These are phyloP conservation scores for Saksenaea oblongispora DNA, from an alignment of 371 early-diverging fungal species.

Conservation along the genomic window DNA sequence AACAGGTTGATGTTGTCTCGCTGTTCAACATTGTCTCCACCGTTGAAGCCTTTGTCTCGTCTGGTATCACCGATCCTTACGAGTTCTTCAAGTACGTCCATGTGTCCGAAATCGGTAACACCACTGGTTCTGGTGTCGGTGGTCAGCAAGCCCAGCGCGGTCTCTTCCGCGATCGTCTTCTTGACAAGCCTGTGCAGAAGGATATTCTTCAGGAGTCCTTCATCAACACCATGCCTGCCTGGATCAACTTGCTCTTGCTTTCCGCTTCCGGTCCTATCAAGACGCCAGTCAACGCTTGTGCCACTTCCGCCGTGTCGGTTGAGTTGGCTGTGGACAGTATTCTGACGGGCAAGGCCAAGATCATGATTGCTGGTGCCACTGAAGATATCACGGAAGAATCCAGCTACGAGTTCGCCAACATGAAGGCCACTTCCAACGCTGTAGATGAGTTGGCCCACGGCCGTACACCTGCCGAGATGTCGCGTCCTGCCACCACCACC, in stretches of 20 bases:
- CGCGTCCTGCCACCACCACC: constrained; percentile 90
- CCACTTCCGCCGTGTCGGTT: constrained; percentile 91
- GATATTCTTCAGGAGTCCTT: constrained; percentile 96
- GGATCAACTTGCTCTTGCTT: constrained; percentile 95
- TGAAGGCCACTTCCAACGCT: constrained; percentile 94
- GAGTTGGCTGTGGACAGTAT: constrained; percentile 94
- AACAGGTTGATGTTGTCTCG: constrained; percentile 91
- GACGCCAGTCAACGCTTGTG: constrained; percentile 95
- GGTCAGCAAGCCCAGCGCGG: constrained; percentile 81
- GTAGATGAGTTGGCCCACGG: constrained; percentile 86
- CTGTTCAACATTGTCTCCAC: constrained; percentile 89
- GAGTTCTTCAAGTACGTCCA: constrained; percentile 97
- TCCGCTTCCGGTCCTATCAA: constrained; percentile 97
- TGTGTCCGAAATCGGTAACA: constrained; percentile 92
- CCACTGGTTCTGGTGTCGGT: constrained; percentile 87
- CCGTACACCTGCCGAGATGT: constrained; percentile 90
- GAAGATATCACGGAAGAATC: constrained; percentile 96
- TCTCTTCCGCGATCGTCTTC: constrained; percentile 76
- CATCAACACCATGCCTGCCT: constrained; percentile 96
- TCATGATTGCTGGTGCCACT: constrained; percentile 93
- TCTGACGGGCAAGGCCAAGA: constrained; percentile 89
- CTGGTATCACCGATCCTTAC: constrained; percentile 96
- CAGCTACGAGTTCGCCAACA: constrained; percentile 95
- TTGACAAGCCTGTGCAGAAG: constrained; percentile 90
- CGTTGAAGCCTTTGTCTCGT: constrained; percentile 89